A percentile compares a stretch with the other conserved stretches of the same genome.
phyloP scores from a whole-genome alignment of 805 yeast species.

The Wickerhamomyces kurtzmanii region DNA sequence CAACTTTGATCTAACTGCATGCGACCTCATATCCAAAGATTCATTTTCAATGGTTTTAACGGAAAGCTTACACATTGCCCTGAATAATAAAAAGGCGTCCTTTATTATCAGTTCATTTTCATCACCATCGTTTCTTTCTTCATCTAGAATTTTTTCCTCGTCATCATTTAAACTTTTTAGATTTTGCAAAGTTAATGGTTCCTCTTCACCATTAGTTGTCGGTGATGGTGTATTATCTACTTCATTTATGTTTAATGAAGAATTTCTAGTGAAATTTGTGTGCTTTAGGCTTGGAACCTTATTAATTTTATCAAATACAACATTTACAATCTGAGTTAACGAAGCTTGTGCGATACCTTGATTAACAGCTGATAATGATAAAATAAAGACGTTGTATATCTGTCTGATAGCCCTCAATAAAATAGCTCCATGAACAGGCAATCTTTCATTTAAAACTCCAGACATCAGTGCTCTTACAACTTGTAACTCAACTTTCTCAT shows the following conservation, averaged over 20 bases:
- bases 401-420: conserved; percentile 86
- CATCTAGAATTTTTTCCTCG: conserved; percentile 44
- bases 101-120: conserved; percentile 67
- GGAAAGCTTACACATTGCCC: conserved; percentile 92
- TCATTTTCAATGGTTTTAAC: conserved; percentile 75
- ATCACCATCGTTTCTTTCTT: conserved; percentile 32
- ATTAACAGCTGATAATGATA: conserved; percentile 71
- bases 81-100: conserved; percentile 86
- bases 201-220: conserved; percentile 18
- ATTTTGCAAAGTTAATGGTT: conserved; percentile 47
- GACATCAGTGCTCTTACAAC: conserved; percentile 87
- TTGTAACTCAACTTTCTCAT: conserved; percentile 82
- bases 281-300: conserved; percentile 19
- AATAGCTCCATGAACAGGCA: conserved; percentile 86
- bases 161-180: conserved; percentile 48
- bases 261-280: not conserved
- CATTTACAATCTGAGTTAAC: conserved; percentile 79
- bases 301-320: conserved; percentile 70
- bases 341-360: conserved; percentile 96
- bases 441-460: conserved; percentile 69
- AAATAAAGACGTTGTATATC: conserved; percentile 83
- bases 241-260: conserved; percentile 9
- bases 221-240: conserved; percentile 1
- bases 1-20: conserved; percentile 84
- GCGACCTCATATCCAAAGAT: conserved; percentile 77